Percentiles rank a stretch among this genome's conserved stretches.
These are phyloP conservation scores for Backusella mclennaniae DNA, from an alignment of 192 early-diverging fungal species.

Conservation along the genomic window DNA sequence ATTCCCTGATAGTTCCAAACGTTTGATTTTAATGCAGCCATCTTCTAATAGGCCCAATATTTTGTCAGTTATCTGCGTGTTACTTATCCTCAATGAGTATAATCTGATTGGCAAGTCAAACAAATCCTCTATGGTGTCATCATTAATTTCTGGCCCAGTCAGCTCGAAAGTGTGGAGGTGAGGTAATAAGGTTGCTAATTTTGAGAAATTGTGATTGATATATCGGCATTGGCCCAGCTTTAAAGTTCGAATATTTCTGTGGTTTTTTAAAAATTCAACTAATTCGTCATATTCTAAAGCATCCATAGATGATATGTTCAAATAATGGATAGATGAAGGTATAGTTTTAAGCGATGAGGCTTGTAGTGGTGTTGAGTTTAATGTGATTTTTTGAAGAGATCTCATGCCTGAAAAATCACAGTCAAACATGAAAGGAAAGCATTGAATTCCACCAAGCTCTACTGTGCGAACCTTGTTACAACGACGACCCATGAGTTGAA, in stretches of 20 bases:
- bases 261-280: neutral
- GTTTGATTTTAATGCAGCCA: neutral
- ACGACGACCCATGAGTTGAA: neutral
- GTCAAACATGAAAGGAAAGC: constrained; percentile 10
- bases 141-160: neutral
- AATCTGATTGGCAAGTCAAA: neutral
- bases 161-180: neutral
- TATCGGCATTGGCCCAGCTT: neutral
- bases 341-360: neutral
- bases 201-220: neutral
- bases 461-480: neutral
- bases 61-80: neutral
- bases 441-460: neutral
- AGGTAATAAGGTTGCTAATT: neutral
- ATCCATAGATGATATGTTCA: neutral
- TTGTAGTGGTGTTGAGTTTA: neutral
- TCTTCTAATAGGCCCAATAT: neutral
- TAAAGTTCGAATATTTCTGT: neutral
- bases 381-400: neutral
- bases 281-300: neutral
- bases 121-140: neutral
- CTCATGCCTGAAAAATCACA: constrained; percentile 1
- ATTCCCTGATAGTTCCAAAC: neutral
- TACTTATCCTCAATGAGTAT: neutral
- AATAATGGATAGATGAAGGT: neutral